Percentiles rank a stretch among this genome's conserved stretches.
These are phyloP conservation scores for Cudoniella acicularis DNA, from an alignment of 495 filamentous ascomycete genomes.

Conservation along the genomic window DNA sequence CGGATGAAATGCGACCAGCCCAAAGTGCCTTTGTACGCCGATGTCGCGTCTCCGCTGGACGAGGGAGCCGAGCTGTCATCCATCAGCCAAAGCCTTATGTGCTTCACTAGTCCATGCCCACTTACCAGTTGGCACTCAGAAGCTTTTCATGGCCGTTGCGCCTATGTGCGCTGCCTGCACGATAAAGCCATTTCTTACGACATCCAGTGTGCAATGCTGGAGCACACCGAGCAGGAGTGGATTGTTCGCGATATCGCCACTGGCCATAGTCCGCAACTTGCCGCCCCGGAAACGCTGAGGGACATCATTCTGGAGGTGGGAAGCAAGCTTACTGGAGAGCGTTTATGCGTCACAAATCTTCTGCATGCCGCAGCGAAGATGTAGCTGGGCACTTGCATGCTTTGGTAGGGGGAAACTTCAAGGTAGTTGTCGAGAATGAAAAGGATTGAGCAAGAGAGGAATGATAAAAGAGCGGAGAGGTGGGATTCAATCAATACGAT, in stretches of 20 bases:
- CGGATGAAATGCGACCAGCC: background rate
- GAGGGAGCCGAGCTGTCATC: background rate
- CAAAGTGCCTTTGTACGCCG: slow-evolving; percentile 2
- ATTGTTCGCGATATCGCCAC: slow-evolving; percentile 18
- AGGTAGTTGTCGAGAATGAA: too few relatives aligned
- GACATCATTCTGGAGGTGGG: background rate
- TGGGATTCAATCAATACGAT: too few relatives aligned
- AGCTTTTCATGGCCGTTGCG: slow-evolving; percentile 6
- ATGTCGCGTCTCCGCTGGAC: background rate
- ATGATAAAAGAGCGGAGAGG: too few relatives aligned
- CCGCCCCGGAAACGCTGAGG: background rate
- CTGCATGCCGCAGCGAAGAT: too few relatives aligned
- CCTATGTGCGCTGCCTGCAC: slow-evolving; percentile 9
- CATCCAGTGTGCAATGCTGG: slow-evolving; percentile 4
- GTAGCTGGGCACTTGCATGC: too few relatives aligned
- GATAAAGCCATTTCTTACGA: background rate
- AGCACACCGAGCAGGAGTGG: slow-evolving; percentile 14
- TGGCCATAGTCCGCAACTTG: slow-evolving; percentile 21
- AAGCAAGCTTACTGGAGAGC: too few relatives aligned
- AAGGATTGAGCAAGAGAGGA: too few relatives aligned
- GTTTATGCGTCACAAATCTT: too few relatives aligned
- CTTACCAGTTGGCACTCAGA: slow-evolving; percentile 10
- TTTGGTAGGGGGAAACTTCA: too few relatives aligned
- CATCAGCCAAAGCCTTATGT: slow-evolving; percentile 9
- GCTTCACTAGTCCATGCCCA: slow-evolving; percentile 13